These are phyloP conservation scores for Neofusicoccum sp. DNA, from an alignment of 2,329 filamentous ascomycete species.

Conservation along the genomic window DNA sequence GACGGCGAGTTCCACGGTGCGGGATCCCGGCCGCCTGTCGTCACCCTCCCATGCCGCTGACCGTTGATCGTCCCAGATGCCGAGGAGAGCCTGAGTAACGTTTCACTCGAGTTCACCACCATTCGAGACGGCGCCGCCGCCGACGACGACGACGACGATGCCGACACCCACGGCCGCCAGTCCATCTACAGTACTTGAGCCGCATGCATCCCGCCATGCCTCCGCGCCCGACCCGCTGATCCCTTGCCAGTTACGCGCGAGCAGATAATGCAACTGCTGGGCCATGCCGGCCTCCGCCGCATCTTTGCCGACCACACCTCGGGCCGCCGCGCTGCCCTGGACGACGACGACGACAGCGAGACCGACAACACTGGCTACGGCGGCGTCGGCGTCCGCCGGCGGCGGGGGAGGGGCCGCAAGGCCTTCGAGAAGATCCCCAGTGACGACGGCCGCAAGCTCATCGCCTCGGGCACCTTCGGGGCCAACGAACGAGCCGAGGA, in stretches of 20 bases:
- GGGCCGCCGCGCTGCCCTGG: conserved; percentile 25
- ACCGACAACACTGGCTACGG: conserved; percentile 42
- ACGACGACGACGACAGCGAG: conserved; percentile 44
- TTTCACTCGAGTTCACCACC: conserved; percentile 40
- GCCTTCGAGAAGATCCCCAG: conserved; percentile 83
- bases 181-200: conserved; percentile 26
- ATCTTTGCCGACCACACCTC: conserved; percentile 48
- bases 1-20: conserved; percentile 41
- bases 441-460: conserved; percentile 72
- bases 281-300: conserved; percentile 55
- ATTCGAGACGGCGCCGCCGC: conserved; percentile 28
- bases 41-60: conserved; percentile 14
- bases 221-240: conserved; percentile 16
- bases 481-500: conserved; percentile 58
- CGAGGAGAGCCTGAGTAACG: conserved; percentile 45
- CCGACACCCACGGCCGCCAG: conserved; percentile 29
- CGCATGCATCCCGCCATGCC: conserved; percentile 16
- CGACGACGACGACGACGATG: conserved; percentile 37
- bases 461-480: conserved; percentile 83
- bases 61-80: conserved; percentile 37
- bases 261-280: conserved; percentile 59
- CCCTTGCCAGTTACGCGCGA: conserved; percentile 46
- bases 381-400: conserved; percentile 37
- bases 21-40: background rate
- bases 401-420: conserved; percentile 51